phyloP scores from a whole-genome alignment of 1,284 basidiomycete species.

The Cerrena zonata region DNA sequence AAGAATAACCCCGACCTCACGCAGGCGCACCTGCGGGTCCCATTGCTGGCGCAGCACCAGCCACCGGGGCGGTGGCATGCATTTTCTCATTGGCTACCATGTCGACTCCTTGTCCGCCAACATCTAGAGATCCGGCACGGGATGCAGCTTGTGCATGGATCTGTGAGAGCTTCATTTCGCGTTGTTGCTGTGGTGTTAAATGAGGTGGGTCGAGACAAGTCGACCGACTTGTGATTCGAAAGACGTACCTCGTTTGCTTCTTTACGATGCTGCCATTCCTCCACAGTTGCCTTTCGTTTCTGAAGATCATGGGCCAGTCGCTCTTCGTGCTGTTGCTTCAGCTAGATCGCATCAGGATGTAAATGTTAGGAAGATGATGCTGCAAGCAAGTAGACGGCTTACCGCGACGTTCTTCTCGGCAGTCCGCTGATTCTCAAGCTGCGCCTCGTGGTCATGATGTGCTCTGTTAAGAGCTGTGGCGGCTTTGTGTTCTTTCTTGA shows the following conservation, averaged over 20 bases:
- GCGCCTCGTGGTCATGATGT: constrained; percentile 44
- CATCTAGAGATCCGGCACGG: background rate
- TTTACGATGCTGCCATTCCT: constrained; percentile 26
- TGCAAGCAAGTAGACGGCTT: constrained; percentile 14
- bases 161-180: constrained; percentile 25
- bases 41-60: background rate
- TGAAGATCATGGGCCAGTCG: constrained; percentile 24
- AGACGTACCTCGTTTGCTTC: constrained; percentile 25
- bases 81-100: background rate
- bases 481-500: constrained; percentile 42
- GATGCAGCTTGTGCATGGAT: constrained; percentile 22
- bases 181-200: constrained; percentile 16
- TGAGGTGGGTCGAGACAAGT: background rate
- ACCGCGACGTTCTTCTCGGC: constrained; percentile 44
- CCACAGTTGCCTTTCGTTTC: constrained; percentile 20
- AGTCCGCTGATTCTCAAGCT: constrained; percentile 36
- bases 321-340: constrained; percentile 24
- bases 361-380: background rate
- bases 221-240: too few relatives aligned
- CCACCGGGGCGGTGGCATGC: background rate
- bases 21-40: background rate
- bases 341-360: constrained; percentile 11
- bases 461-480: constrained; percentile 43
- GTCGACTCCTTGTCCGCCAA: background rate
- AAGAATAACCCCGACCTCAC: background rate